A percentile compares a stretch with the other conserved stretches of the same genome.
These are phyloP conservation scores for Wallacemonas sp. DNA, from an alignment of 208 protist species.

Conservation along the genomic window DNA sequence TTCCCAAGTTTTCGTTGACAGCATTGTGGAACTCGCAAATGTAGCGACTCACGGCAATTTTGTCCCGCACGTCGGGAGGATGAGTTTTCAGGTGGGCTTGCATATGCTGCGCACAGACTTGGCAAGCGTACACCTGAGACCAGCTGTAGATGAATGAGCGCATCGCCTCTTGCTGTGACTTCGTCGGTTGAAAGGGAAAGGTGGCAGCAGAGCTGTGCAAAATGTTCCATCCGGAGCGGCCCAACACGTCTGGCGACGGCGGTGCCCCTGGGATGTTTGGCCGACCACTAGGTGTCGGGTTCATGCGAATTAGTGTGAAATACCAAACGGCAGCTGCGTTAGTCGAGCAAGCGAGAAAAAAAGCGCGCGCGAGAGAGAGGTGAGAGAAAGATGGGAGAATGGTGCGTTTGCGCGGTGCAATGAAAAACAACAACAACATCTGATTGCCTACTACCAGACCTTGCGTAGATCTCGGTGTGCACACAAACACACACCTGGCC, in stretches of 20 bases:
- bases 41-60: slow-evolving; percentile 67
- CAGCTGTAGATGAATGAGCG: slow-evolving; percentile 71
- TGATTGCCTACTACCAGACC: too few species aligned
- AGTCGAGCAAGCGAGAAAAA: too few species aligned
- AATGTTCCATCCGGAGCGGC: slow-evolving; percentile 82
- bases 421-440: too few species aligned
- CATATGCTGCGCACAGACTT: slow-evolving; percentile 89
- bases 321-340: too few species aligned
- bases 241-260: slow-evolving; percentile 39
- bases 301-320: too few species aligned
- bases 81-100: slow-evolving; percentile 62
- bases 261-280: neutral
- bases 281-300: neutral
- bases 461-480: too few species aligned
- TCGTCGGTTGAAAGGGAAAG: slow-evolving; percentile 75
- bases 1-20: slow-evolving; percentile 81
- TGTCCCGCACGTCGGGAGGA: slow-evolving; percentile 70
- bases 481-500: too few species aligned
- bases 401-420: too few species aligned
- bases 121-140: slow-evolving; percentile 86
- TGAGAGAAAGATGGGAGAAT: too few species aligned
- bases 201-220: slow-evolving; percentile 84
- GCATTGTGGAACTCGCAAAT: slow-evolving; percentile 90
- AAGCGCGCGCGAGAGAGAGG: too few species aligned
- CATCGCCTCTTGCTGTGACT: slow-evolving; percentile 71